A percentile compares a stretch with the other conserved stretches of the same genome.
Conservation (phyloP, 306 rosid genomes). For the Medicago ruthenica region DNA sequence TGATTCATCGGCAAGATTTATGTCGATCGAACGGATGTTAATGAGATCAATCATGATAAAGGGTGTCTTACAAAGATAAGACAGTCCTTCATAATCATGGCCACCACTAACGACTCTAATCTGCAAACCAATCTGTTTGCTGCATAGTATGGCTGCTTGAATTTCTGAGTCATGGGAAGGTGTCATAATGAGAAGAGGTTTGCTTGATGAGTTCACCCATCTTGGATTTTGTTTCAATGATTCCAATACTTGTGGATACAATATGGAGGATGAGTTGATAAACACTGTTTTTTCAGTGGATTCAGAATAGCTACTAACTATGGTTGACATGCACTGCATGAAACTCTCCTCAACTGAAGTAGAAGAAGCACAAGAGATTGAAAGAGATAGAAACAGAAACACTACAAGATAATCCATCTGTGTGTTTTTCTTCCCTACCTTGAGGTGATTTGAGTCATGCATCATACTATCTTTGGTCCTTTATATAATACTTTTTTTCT, state of each 20-base stretch:
- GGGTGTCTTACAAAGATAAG: constrained; percentile 45
- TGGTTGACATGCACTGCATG: constrained; percentile 47
- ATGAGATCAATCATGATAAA: constrained; percentile 56
- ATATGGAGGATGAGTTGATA: constrained; percentile 39
- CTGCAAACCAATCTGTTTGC: constrained; percentile 47
- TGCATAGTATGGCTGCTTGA: constrained; percentile 55
- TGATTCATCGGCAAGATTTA: constrained; percentile 50
- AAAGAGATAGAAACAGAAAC: constrained; percentile 42
- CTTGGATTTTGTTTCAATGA: constrained; percentile 61
- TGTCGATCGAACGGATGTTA: constrained; percentile 38
- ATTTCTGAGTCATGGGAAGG: constrained; percentile 59
- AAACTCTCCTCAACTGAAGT: constrained; percentile 38
- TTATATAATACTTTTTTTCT: too few species aligned
- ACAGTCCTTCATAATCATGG: constrained; percentile 64
- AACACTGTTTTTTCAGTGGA: constrained; percentile 35
- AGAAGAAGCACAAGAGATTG: constrained; percentile 38
- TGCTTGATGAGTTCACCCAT: constrained; percentile 54
- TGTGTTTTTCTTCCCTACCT: neutral
- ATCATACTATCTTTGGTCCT: neutral
- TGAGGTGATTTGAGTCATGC: neutral
- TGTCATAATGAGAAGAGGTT: constrained; percentile 53
- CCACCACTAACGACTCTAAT: constrained; percentile 64
- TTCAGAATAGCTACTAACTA: constrained; percentile 24
- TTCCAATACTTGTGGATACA: constrained; percentile 38
- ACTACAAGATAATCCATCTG: constrained; percentile 36